Base-by-base conservation (phyloP, 768 basidiomycete genomes). In the Leccinum truebloodii region DNA sequence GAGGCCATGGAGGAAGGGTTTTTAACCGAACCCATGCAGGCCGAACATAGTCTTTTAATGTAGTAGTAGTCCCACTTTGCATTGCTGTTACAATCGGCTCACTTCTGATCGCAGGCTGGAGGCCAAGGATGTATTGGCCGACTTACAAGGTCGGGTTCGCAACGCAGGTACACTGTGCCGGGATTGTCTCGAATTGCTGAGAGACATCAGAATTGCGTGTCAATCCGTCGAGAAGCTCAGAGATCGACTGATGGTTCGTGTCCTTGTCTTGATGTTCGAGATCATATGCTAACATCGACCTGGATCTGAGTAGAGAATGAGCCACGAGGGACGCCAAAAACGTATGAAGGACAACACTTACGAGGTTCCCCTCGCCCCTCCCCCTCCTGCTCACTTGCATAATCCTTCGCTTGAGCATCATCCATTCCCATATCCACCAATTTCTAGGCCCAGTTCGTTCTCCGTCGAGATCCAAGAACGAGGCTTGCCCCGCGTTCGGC, bases 201-300 rank as follows among this genome's bases (percentile, higher is more conserved):
- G 18, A 18, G 39, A 0, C 6, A 39, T 39, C 3, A 9, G 18
- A 18, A 0, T 1, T 18, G 1, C 8, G 3, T 18, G 0, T 9
- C 39, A n/a, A 41, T 41, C 3, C 18, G 3, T 41, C 39, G 13
- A 41, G 39, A 0, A 4, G 8, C 3, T 41, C 39, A 41, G 18
- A 41, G 8, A 1, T 41, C 39, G 18, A 18, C 1, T 41, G 8
- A 41, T 2, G 39, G 39, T 41, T 41, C 0, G 39, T 37, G 14
- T 4, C 39, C 8, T n/a, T 41, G 8, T 41, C 3, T 41, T 41
- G 16, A 8, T 41, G 16, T 8, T 41, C 18, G 39, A 41, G 39
- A 41, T 41, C 0, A 41, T 41, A 18, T 41, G 18, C 39, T 41
- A 3, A 41, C 3, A 41, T 41, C 18, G 0, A 18, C 39, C 16